Percentiles rank a stretch among this genome's conserved stretches.
These are phyloP conservation scores for Knufia fluminis DNA, from an alignment of 2,329 filamentous ascomycete species.

Conservation along the genomic window DNA sequence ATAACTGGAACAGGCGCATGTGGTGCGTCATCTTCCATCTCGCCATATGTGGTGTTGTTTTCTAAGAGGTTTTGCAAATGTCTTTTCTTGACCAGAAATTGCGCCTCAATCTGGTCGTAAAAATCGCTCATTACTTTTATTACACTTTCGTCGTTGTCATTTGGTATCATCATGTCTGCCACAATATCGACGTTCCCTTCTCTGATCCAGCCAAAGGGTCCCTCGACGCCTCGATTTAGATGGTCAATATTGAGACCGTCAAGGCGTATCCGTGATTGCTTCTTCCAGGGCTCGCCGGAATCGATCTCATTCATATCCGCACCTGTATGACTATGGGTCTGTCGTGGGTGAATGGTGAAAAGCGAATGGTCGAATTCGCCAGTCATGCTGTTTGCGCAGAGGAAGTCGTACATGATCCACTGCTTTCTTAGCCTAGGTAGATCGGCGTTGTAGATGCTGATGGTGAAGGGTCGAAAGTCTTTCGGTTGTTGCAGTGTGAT, in stretches of 20 bases:
- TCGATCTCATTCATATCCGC: constrained; percentile 46
- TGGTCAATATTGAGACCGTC: constrained; percentile 94
- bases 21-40: constrained; percentile 14
- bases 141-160: constrained; percentile 77
- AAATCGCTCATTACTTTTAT: constrained; percentile 95
- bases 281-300: constrained; percentile 76
- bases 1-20: neutral
- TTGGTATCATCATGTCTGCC: constrained; percentile 88
- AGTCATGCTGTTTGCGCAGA: constrained; percentile 92
- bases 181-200: constrained; percentile 96
- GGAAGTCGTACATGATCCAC: constrained; percentile 95
- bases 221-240: constrained; percentile 83
- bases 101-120: constrained; percentile 86
- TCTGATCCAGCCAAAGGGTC: constrained; percentile 95
- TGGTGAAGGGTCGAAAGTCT: constrained; percentile 84
- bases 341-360: constrained; percentile 92
- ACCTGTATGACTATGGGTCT: constrained; percentile 71
- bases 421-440: constrained; percentile 87
- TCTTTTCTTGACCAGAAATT: constrained; percentile 13
- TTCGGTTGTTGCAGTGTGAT: constrained; percentile 85
- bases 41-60: constrained; percentile 6
- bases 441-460: constrained; percentile 94
- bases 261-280: constrained; percentile 83
- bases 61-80: constrained; percentile 13
- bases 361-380: constrained; percentile 91